These are phyloP conservation scores for Fragaria vesca DNA, from an alignment of 306 rosid genomes.

Conservation along the genomic window DNA sequence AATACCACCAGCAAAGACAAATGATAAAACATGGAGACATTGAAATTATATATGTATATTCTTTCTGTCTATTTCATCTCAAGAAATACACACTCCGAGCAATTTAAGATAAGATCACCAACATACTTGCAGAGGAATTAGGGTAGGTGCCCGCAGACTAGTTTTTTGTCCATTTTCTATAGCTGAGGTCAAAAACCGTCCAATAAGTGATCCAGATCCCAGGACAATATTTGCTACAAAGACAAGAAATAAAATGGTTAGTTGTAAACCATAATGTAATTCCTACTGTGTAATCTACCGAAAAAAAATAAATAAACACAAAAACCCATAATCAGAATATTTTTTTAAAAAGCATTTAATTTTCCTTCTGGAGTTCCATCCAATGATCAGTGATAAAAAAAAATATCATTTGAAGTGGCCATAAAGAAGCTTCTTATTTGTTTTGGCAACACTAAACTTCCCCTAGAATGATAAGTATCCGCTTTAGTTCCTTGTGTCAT, in stretches of 20 bases:
- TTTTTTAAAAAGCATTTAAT: background rate
- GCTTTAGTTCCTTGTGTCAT: background rate
- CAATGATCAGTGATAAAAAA: background rate
- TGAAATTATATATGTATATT: background rate
- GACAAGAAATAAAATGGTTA: constrained; percentile 7
- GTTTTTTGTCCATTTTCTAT: constrained; percentile 38
- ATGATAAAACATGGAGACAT: constrained; percentile 6
- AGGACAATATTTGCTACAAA: constrained; percentile 70
- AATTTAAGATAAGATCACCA: constrained; percentile 21
- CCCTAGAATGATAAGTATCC: background rate
- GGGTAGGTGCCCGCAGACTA: constrained; percentile 46
- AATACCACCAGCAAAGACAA: background rate
- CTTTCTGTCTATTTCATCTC: background rate
- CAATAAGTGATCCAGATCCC: constrained; percentile 69
- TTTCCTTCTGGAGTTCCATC: background rate
- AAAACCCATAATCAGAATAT: background rate
- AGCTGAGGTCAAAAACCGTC: constrained; percentile 57
- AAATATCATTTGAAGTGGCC: background rate
- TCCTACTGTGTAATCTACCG: background rate
- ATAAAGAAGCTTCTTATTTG: background rate
- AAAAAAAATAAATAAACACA: too few species aligned
- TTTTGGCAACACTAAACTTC: background rate
- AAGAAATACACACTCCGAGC: constrained; percentile 17
- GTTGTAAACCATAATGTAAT: background rate
- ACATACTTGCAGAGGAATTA: constrained; percentile 75